These are phyloP conservation scores for Nepenthes alata DNA, from an alignment of 179 eudicot genomes.

Conservation along the genomic window DNA sequence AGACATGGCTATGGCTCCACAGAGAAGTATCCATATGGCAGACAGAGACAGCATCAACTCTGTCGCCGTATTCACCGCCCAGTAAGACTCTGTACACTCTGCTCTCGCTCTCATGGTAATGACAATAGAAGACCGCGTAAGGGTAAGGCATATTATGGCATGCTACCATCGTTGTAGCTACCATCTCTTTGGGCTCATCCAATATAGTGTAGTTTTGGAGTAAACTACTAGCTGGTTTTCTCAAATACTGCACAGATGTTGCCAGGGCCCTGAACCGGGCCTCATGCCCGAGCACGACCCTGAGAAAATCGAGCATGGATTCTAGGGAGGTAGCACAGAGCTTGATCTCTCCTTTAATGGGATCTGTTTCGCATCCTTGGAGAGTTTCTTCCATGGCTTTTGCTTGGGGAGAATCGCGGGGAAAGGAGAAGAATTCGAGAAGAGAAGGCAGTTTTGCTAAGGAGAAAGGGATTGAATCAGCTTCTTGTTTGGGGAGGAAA, in stretches of 20 bases:
- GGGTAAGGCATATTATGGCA: slow-evolving; percentile 40
- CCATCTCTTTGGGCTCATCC: slow-evolving; percentile 12
- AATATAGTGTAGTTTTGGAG: slow-evolving; percentile 16
- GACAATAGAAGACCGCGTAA: slow-evolving; percentile 34
- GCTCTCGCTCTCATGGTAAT: slow-evolving; percentile 16
- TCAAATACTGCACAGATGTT: slow-evolving; percentile 6
- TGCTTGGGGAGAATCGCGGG: slow-evolving; percentile 27
- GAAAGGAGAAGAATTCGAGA: slow-evolving; percentile 17
- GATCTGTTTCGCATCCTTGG: slow-evolving; percentile 14
- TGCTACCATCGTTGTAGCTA: slow-evolving; percentile 23
- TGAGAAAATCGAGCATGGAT: slow-evolving; percentile 25
- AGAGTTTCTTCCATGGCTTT: slow-evolving; percentile 26
- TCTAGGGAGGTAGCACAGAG: slow-evolving; percentile 28
- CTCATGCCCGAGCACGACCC: slow-evolving; percentile 10
- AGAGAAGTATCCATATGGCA: slow-evolving; percentile 33
- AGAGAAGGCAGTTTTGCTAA: slow-evolving; percentile 12
- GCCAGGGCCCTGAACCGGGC: slow-evolving; percentile 7
- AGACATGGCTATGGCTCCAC: slow-evolving; percentile 17
- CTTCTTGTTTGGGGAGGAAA: slow-evolving; percentile 20
- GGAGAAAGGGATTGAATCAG: slow-evolving; percentile 36
- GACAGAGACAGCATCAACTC: slow-evolving; percentile 20
- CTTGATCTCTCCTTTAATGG: slow-evolving; percentile 23
- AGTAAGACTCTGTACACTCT: slow-evolving; percentile 14
- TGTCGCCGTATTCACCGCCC: slow-evolving; percentile 19
- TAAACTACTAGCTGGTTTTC: slow-evolving; percentile 7